A percentile compares a stretch with the other conserved stretches of the same genome.
phyloP scores from a whole-genome alignment of 2,329 filamentous ascomycete genomes.

The Diplocarpon mali region DNA sequence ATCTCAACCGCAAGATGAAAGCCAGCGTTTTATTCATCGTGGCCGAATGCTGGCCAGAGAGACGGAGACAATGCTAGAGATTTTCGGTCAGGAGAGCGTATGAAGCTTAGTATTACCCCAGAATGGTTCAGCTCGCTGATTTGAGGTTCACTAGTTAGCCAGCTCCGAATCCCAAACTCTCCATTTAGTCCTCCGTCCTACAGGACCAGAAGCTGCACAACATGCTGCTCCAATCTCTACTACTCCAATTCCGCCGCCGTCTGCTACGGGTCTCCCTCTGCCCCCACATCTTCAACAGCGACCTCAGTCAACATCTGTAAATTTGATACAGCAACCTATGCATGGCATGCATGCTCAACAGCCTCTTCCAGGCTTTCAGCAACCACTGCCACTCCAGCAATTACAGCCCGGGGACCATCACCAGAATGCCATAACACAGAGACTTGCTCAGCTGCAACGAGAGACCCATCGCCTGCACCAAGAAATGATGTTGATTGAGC shows the following conservation, averaged over 20 bases:
- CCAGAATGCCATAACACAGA: constrained; percentile 27
- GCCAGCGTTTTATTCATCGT: constrained; percentile 49
- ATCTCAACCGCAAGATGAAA: constrained; percentile 39
- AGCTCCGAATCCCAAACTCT: constrained; percentile 38
- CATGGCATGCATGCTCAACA: constrained; percentile 19
- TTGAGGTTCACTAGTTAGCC: constrained; percentile 30
- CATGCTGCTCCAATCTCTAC: neutral
- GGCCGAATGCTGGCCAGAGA: constrained; percentile 46
- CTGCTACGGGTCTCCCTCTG: constrained; percentile 8
- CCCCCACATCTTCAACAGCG: constrained; percentile 10
- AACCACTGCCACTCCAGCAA: constrained; percentile 19
- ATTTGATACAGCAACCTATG: constrained; percentile 10
- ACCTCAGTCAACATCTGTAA: constrained; percentile 16
- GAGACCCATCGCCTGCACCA: constrained; percentile 34
- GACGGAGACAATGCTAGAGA: constrained; percentile 41
- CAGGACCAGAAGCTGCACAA: constrained; percentile 10
- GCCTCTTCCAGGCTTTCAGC: constrained; percentile 19
- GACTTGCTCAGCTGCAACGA: constrained; percentile 37
- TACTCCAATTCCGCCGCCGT: constrained; percentile 2
- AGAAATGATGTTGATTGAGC: constrained; percentile 24
- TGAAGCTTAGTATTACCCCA: constrained; percentile 5
- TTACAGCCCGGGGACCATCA: constrained; percentile 15
- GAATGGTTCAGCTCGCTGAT: constrained; percentile 4
- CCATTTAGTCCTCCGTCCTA: constrained; percentile 41
- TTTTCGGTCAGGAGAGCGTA: constrained; percentile 42